Evolutionary conservation across 1,284 basidiomycete genomes (phyloP), one percentile per base, ranked within the genome.

Genomic region (Omphalotus olearius): DNA sequence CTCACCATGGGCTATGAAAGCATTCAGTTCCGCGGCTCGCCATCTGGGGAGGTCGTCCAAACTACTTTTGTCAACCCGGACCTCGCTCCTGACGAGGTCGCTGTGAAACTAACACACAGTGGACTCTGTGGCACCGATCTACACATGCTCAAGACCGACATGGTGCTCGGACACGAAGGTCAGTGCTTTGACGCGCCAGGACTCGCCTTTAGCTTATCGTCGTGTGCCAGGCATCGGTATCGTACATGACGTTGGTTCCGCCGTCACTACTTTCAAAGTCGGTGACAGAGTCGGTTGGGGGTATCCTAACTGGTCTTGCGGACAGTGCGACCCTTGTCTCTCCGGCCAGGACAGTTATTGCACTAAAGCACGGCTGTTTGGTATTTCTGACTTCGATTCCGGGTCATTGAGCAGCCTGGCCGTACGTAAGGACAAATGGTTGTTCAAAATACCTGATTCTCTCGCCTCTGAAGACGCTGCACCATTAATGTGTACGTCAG

Each of bases 401-500:
- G 79, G 77, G 46, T 83, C 84, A 6, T 86, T 85, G 68, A 75
- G 78, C 10, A 81, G 76, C 33, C 73, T 73, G 58, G 79, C 82
- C 54, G 75, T 83, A 50, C 79, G 76, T 0, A 75, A 83, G 59
- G 71, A 83, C 59, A 73, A 73, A 54, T 87, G 83, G 63, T 79
- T 84, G 40, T 85, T 86, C 69, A 71, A 74, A 14, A 77, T 87
- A 51, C 84, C 85, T 1, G 79, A 84, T 4, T 67, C 58, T 6
- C 63, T 87, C 54, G 66, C 70, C 44, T 75, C 75, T 5, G 73
- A 72, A 47, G 67, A 80, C 54, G 82, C 68, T 11, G 66, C 64
- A 2, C 68, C 73, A 6, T 74, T 77, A 70, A 65, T 80, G 45
- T 85, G 82, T 63, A 82, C 70, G 16, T 37, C 13, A 25, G 28